Conservation (phyloP, 2,329 filamentous ascomycete species). For the Fusarium albosuccineum region DNA sequence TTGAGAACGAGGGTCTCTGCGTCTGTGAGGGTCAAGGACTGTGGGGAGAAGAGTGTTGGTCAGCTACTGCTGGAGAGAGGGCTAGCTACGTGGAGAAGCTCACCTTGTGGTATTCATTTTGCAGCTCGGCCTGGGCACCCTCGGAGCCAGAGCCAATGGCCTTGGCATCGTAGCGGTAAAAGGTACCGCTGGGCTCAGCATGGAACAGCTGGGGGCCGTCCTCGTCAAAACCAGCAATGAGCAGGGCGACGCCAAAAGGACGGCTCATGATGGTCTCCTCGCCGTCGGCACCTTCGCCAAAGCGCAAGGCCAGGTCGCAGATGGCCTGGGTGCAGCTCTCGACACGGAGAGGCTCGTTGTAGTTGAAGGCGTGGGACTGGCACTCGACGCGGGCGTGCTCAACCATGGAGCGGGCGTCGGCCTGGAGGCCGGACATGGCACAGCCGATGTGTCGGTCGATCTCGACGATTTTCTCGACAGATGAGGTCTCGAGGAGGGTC, state of each 20-base stretch:
- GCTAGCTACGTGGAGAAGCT: conserved; percentile 22
- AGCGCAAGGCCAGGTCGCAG: conserved; percentile 94
- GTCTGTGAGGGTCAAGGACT: conserved; percentile 91
- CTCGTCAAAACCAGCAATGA: conserved; percentile 98
- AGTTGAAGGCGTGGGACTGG: conserved; percentile 98
- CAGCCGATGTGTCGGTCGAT: conserved; percentile 99
- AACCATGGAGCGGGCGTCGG: conserved; percentile 96
- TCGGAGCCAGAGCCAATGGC: conserved; percentile 98
- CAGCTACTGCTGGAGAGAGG: not conserved
- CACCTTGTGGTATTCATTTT: conserved; percentile 98
- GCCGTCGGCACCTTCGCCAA: conserved; percentile 96
- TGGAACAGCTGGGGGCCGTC: conserved; percentile 98
- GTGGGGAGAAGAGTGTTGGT: conserved; percentile 14
- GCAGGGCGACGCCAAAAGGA: conserved; percentile 94
- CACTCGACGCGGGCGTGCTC: conserved; percentile 98
- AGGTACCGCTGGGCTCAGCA: conserved; percentile 96
- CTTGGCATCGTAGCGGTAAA: conserved; percentile 99
- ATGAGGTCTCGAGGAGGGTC: conserved; percentile 95
- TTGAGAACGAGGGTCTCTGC: conserved; percentile 96
- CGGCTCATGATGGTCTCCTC: conserved; percentile 99
- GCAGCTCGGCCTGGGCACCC: conserved; percentile 95
- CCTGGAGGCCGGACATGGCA: conserved; percentile 98
- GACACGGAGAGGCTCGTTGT: conserved; percentile 92
- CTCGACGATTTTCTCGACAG: conserved; percentile 99
- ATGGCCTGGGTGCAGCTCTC: conserved; percentile 99